Evolutionary conservation across 2,329 filamentous ascomycete species (phyloP).

Genomic region (Arthrobotrys musiformis): DNA sequence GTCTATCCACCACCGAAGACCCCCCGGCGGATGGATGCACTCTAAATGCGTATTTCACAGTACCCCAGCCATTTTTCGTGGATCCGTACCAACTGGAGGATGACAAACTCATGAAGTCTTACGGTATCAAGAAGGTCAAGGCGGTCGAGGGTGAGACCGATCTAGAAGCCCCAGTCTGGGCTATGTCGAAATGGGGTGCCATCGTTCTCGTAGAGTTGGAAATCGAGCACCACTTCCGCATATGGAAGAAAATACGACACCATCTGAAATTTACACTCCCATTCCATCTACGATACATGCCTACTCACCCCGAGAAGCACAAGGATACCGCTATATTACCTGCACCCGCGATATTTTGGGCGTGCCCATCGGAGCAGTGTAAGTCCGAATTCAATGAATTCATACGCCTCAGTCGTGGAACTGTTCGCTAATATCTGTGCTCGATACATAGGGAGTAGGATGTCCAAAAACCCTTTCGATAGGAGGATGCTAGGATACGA

Average conservation of each 20-base stretch:
- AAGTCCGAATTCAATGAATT: neutral
- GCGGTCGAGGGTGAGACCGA: constrained; percentile 58
- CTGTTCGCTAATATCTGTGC: neutral
- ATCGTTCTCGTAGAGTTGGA: constrained; percentile 57
- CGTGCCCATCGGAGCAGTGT: constrained; percentile 52
- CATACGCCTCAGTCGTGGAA: neutral
- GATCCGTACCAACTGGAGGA: constrained; percentile 59
- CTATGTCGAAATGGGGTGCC: constrained; percentile 57
- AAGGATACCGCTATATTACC: constrained; percentile 55
- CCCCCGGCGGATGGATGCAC: constrained; percentile 55
- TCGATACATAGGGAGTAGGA: constrained; percentile 51
- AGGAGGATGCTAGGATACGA: constrained; percentile 58
- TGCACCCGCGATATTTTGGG: constrained; percentile 59
- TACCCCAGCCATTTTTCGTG: constrained; percentile 58
- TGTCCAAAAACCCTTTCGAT: constrained; percentile 58
- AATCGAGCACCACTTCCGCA: constrained; percentile 22
- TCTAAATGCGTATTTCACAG: constrained; percentile 58
- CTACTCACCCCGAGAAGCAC: constrained; percentile 41
- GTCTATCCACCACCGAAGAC: constrained; percentile 38
- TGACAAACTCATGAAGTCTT: constrained; percentile 56
- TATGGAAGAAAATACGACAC: constrained; percentile 25
- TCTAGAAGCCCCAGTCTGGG: constrained; percentile 59
- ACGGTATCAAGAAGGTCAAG: constrained; percentile 57
- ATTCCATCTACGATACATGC: constrained; percentile 58
- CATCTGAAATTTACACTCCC: constrained; percentile 57